Evolutionary conservation across 2,329 filamentous ascomycete species (phyloP).

Genomic region (Hortaea sp.): DNA sequence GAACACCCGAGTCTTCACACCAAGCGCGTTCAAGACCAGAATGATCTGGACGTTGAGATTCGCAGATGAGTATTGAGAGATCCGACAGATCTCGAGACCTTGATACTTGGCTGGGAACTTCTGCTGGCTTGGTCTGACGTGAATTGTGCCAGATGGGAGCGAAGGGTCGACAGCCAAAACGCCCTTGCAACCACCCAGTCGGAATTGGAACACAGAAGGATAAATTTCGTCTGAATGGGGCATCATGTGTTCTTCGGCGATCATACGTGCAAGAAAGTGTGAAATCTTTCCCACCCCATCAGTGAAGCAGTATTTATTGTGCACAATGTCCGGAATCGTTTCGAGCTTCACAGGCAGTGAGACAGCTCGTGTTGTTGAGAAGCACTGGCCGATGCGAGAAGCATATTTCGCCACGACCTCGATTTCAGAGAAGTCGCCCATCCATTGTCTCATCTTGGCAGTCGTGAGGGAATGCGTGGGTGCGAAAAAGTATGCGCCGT

Average conservation of each 20-base stretch:
- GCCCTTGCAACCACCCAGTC: conserved; percentile 86
- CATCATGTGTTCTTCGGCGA: conserved; percentile 59
- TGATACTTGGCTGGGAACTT: conserved; percentile 69
- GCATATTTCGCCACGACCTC: conserved; percentile 79
- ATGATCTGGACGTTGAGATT: conserved; percentile 88
- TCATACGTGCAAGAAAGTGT: conserved; percentile 59
- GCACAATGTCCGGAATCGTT: conserved; percentile 58
- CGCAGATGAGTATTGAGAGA: conserved; percentile 64
- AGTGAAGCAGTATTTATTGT: conserved; percentile 64
- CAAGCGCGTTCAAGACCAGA: conserved; percentile 67
- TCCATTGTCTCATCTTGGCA: conserved; percentile 69
- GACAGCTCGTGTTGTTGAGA: conserved; percentile 80
- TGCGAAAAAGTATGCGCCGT: conserved; percentile 88
- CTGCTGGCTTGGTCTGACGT: conserved; percentile 72
- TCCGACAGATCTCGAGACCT: conserved; percentile 74
- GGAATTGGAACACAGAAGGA: conserved; percentile 84
- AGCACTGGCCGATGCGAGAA: conserved; percentile 84
- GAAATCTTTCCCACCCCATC: conserved; percentile 96
- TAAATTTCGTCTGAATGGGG: conserved; percentile 39
- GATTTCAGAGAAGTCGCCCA: conserved; percentile 79
- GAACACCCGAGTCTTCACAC: conserved; percentile 60
- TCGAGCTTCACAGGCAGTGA: conserved; percentile 50
- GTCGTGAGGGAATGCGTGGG: conserved; percentile 57
- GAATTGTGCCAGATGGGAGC: conserved; percentile 55
- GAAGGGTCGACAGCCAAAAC: conserved; percentile 64